Base-by-base conservation (phyloP, 192 early-diverging fungal genomes). In the Obelidium mucronatum region DNA sequence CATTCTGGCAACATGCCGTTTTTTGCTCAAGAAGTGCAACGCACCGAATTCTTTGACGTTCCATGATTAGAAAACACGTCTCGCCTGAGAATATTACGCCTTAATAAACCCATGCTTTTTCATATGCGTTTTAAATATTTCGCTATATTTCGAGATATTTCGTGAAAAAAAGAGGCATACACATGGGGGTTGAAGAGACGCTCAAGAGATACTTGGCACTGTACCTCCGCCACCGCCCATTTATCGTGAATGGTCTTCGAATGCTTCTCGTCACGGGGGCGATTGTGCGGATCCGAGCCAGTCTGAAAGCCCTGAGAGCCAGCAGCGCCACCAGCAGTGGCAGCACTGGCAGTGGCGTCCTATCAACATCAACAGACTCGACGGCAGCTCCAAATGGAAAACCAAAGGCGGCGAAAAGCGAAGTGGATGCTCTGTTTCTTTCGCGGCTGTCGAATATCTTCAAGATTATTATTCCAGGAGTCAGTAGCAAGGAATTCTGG, bases 401-500 rank as follows among this genome's bases (percentile, higher is more conserved):
- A 78, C 69, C 33, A 71, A 67, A 53, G 22, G 78, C 76, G 4
- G 60, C 75, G 8, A 52, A 74, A 37, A 84, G 73, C 17, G 86
- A 88, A 44, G 84, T 88, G 36, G 87, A 88, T 64, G 78, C 78
- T 1, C 74, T 83, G 33, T 94, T 94, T 67, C 79, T 92, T 40
- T 81, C 82, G 19, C 86, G 91, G 28, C 82, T 98, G 76, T 79
- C 81, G 73, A 81, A 89, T 28, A 78, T 98, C 56, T 79, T 97
- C 36, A 84, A 82, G 24, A 93, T 98, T 67, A 92, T 91, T 36
- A 91, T 98, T 68, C 97, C 97, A 22, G 94, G 95, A 3, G 80
- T 94, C 37, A 65, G 86, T 3, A 92, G 91, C 40, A 93, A 91
- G 64, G 97, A 98, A 78, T 93, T 96, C 77, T 90, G 88, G 84